Evolutionary conservation across 495 filamentous ascomycete species (phyloP), one percentile per base, ranked within the genome.

Genomic region (Neurospora discreta): DNA sequence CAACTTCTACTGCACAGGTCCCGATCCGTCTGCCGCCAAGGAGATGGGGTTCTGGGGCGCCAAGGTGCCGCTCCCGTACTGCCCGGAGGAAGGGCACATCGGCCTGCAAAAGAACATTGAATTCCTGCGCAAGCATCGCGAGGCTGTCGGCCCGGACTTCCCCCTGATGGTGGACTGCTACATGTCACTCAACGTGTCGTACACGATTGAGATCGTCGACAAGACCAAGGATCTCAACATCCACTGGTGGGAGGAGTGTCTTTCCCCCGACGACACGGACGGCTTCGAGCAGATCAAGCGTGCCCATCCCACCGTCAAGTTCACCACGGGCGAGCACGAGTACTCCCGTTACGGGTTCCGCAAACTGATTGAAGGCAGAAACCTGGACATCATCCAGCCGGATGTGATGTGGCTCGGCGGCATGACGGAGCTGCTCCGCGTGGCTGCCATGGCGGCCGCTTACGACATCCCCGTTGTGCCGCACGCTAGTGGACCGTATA

Each of bases 401-500:
- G 94, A 97, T 77, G 93, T 97, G 65, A 97, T 97, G 94, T 97
- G 94, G 94, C 87, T 97, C 13, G 94, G 94, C 69, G 94, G 94
- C 72, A 81, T 97, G 86, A 97, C 94, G 2, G 94, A 97, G 81
- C 85, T 97, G 65, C 91, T 97, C 74, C 94, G 92, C 81, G 89
- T 97, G 71, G 89, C 94, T 13, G 91, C 93, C 23, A 90, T 94
- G 86, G 94, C 94, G 18, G 88, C 93, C 6, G 93, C 94, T 3
- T 97, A 97, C 80, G 94, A 97, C 77, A 90, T 97, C 44, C 93
- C 93, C 38, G 93, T 97, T 5, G 93, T 97, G n/a, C 94, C 94
- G 23, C 94, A 97, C 77, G 94, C 93, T 9, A 93, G 90, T 70
- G 94, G 94, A 5, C 91, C 94, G 3, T 97, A 97, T 85, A 94